Percentiles rank a stretch among this genome's conserved stretches.
Evolutionary conservation across 306 rosid species (phyloP).

Genomic region (Medicago lupulina): DNA sequence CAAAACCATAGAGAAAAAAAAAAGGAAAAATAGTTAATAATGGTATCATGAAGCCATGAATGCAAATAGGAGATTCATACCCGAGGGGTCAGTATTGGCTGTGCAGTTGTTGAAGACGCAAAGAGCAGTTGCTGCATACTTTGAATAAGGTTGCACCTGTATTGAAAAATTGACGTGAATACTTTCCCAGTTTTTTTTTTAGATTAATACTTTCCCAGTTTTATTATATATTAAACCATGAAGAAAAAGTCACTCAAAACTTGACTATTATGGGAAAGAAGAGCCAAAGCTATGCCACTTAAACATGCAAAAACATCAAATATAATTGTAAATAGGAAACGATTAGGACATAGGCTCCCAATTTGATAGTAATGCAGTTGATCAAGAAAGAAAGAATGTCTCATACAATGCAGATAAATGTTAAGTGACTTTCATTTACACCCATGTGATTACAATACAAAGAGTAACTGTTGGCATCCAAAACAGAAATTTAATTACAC

Average conservation of each 20-base stretch:
- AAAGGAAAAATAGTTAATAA: slow-evolving; percentile 29
- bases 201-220: not conserved
- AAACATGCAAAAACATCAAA: not conserved
- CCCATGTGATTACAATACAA: slow-evolving; percentile 1
- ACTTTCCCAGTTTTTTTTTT: not conserved
- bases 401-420: slow-evolving; percentile 12
- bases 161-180: slow-evolving; percentile 27
- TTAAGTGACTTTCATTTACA: slow-evolving; percentile 8
- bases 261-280: slow-evolving; percentile 3
- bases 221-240: not conserved
- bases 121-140: slow-evolving; percentile 90
- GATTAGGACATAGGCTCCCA: slow-evolving; percentile 4
- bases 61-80: slow-evolving; percentile 50
- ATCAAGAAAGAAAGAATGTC: slow-evolving; percentile 20
- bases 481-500: slow-evolving; percentile 15
- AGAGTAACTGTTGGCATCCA: slow-evolving; percentile 19
- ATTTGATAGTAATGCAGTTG: slow-evolving; percentile 4
- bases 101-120: slow-evolving; percentile 98
- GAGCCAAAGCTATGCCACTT: not conserved
- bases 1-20: slow-evolving; percentile 8
- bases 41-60: slow-evolving; percentile 34
- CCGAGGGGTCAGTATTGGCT: slow-evolving; percentile 94
- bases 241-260: slow-evolving; percentile 18
- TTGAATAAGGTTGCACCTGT: slow-evolving; percentile 92
- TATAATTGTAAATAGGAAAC: not conserved